Evolutionary conservation across 805 yeast species (phyloP), one percentile per base, ranked within the genome.

Genomic region (Candida patagonica): DNA sequence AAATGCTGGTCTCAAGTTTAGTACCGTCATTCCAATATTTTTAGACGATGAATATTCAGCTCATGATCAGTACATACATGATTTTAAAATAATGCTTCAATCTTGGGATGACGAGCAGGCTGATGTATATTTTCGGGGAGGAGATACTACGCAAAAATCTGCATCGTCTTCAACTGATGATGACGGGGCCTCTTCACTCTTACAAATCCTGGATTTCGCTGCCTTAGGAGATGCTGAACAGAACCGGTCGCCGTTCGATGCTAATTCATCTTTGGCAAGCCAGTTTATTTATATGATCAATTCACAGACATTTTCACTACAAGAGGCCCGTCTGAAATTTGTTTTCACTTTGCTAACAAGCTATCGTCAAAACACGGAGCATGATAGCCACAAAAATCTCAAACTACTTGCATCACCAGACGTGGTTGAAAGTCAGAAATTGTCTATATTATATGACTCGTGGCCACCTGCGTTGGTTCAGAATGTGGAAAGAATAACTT

Each of bases 401-500:
- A 22, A 33, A 10, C 22, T 22, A 7, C 37, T 33, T 10, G 19
- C 12, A 9, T 16, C 49, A 48, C 13, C 22, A 17, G 19, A 22
- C 8, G n/a, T 4, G 22, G 24, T 20, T 9, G 40, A 43, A 2
- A 38, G 37, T 4, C 41, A 42, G n/a, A 33, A 40, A 4, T 63
- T 70, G 35, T 51, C 61, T 0, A 44, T 74, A 1, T 48, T 59
- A 4, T 33, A n/a, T 6, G 37, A 33, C 5, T 36, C 47, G 7
- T 69, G 78, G 74, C 60, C 63, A 9, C 44, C 51, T 0, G 47
- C 54, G 2, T 52, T 74, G 5, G 56, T 53, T 21, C 52, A 57
- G 5, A 56, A 56, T 2, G 53, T 73, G 0, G 56, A 52, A 38
- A 55, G 55, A 45, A 40, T 60, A 3, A 38, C 60, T 3, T 43